Evolutionary conservation across 805 yeast genomes (phyloP).

Genomic region (Hanseniaspora hatyaiensis): DNA sequence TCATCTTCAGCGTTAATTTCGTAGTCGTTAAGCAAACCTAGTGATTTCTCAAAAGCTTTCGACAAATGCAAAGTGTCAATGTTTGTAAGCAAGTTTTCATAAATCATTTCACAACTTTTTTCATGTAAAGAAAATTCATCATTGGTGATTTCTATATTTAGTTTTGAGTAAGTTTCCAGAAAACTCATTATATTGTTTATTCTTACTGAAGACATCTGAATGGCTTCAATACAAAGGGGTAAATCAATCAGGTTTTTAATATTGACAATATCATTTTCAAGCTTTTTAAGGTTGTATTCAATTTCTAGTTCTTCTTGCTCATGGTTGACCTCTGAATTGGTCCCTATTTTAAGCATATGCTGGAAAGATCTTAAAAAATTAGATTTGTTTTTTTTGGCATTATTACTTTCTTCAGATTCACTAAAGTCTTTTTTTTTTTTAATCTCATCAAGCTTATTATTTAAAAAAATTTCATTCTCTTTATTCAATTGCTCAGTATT

Average conservation of each 20-base stretch:
- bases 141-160: conserved; percentile 22
- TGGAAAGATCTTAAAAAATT: conserved; percentile 56
- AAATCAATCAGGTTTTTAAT: conserved; percentile 68
- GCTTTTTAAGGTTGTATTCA: conserved; percentile 69
- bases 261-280: conserved; percentile 62
- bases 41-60: conserved; percentile 75
- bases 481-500: conserved; percentile 16
- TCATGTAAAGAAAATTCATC: conserved; percentile 13
- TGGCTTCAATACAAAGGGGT: conserved; percentile 60
- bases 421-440: conserved; percentile 27
- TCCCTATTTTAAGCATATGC: conserved; percentile 42
- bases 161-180: conserved; percentile 24
- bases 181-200: conserved; percentile 47
- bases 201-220: conserved; percentile 56
- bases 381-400: conserved; percentile 31
- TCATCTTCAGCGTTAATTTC: conserved; percentile 37
- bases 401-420: conserved; percentile 24
- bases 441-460: conserved; percentile 27
- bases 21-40: conserved; percentile 55
- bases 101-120: conserved; percentile 44
- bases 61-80: conserved; percentile 67
- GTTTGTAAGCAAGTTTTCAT: conserved; percentile 49
- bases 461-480: conserved; percentile 18
- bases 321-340: conserved; percentile 23
- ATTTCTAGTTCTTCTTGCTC: conserved; percentile 38